Evolutionary conservation across 495 filamentous ascomycete genomes (phyloP), one percentile per base, ranked within the genome.

Genomic region (Collariella sp.): DNA sequence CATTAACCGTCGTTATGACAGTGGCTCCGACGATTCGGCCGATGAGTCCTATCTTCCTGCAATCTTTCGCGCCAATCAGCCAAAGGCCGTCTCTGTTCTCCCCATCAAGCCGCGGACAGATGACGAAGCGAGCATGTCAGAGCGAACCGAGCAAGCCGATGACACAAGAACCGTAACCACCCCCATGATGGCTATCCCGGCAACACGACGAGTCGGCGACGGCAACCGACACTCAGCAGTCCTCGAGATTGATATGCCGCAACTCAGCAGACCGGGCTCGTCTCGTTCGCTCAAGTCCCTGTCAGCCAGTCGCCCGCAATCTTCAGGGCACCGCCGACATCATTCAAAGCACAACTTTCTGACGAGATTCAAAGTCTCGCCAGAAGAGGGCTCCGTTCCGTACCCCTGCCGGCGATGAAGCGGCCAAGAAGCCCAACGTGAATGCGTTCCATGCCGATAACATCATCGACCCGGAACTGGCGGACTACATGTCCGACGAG

Each of bases 361-460:
- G 76, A 74, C 85, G 76, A 68, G 81, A 38, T 71, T 82, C 49
- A 80, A 76, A 57, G 55, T 70, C 7, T 61, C 70, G 7, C 58
- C 72, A 4, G 76, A 76, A 95, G 46, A 79, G 87, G 55, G 94
- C 88, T 4, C 94, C 94, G 2, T 99, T 97, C 62, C 90, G 95
- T 56, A 84, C 85, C 44, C 81, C 83, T 34, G 73, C 79, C 44
- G 82, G 83, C 49, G 87, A 95, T 45, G 72, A 81, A 24, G 69
- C 72, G 16, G 60, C 59, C 5, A 77, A 74, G 46, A 83, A 82
- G 50, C 74, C 80, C n/a, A 79, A 81, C 13, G 76, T 96, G 7
- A 85, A 91, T 33, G 89, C 91, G 24, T 97, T 98, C 61, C 94
- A 97, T 63, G 89, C 89, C 59, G 94, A 99, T 64, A 96, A 88